These are phyloP conservation scores for Dendrothele bispora DNA, from an alignment of 768 basidiomycete genomes.

Conservation along the genomic window DNA sequence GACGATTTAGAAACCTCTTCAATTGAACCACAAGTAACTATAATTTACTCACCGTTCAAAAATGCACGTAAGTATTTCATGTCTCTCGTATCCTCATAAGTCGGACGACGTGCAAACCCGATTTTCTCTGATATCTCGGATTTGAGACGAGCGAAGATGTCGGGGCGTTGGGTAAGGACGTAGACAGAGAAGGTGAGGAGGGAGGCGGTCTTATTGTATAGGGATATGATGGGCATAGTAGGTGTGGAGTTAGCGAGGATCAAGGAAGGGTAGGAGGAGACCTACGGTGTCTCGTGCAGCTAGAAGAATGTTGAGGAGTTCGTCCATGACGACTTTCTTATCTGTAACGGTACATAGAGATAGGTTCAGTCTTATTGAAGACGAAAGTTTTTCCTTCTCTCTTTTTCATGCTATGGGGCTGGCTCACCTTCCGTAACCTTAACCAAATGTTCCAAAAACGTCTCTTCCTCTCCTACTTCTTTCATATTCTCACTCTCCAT, in stretches of 20 bases:
- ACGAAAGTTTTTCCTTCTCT: not conserved
- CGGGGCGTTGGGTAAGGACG: slow-evolving; percentile 53
- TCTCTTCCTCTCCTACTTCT: slow-evolving; percentile 40
- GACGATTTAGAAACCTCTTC: not conserved
- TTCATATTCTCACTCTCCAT: slow-evolving; percentile 12
- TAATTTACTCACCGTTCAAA: slow-evolving; percentile 43
- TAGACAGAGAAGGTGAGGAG: slow-evolving; percentile 55
- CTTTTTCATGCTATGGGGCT: no score
- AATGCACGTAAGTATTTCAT: slow-evolving; percentile 62
- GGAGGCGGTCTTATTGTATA: slow-evolving; percentile 51
- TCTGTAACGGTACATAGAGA: slow-evolving; percentile 26
- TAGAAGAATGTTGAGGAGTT: slow-evolving; percentile 42
- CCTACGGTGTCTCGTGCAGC: slow-evolving; percentile 46
- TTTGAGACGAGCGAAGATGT: slow-evolving; percentile 44
- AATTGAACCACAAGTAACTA: no score
- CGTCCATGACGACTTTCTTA: slow-evolving; percentile 40
- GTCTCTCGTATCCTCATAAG: slow-evolving; percentile 53
- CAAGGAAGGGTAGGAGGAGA: not conserved
- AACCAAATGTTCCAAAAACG: slow-evolving; percentile 53
- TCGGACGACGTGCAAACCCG: slow-evolving; percentile 44
- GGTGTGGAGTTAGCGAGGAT: no score
- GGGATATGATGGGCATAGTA: no score
- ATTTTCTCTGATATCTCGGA: slow-evolving; percentile 48
- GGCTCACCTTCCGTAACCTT: slow-evolving; percentile 51
- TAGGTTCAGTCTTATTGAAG: slow-evolving; percentile 4